These are phyloP conservation scores for Pseudomicrostroma phylloplanum DNA, from an alignment of 1,284 basidiomycete genomes.

Conservation along the genomic window DNA sequence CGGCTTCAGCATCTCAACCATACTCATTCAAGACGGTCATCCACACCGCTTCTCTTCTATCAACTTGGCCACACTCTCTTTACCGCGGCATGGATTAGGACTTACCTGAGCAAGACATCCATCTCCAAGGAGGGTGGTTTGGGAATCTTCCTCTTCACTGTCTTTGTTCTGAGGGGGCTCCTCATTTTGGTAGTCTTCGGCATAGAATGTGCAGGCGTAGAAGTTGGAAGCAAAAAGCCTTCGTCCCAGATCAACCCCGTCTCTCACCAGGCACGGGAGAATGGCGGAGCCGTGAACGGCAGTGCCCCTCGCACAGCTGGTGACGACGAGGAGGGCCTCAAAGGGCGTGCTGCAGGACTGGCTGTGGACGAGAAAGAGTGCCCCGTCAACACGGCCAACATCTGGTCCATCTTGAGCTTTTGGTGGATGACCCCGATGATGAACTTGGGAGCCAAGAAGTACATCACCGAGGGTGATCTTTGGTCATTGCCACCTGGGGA, in stretches of 20 bases:
- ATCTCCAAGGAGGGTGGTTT: constrained; percentile 16
- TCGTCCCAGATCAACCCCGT: neutral
- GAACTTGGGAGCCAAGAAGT: constrained; percentile 50
- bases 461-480: constrained; percentile 51
- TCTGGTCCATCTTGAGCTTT: constrained; percentile 65
- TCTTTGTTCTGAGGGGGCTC: constrained; percentile 28
- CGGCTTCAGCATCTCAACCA: constrained; percentile 60
- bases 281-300: constrained; percentile 1
- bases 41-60: constrained; percentile 70
- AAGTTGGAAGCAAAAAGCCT: constrained; percentile 19
- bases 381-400: constrained; percentile 72
- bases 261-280: constrained; percentile 2
- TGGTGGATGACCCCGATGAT: constrained; percentile 73
- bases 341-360: constrained; percentile 2
- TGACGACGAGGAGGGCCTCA: constrained; percentile 11
- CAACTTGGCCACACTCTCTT: constrained; percentile 67
- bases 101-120: constrained; percentile 23
- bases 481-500: constrained; percentile 57
- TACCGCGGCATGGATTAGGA: constrained; percentile 58
- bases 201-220: constrained; percentile 38
- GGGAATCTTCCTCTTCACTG: constrained; percentile 24
- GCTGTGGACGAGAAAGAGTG: constrained; percentile 55
- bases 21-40: constrained; percentile 68
- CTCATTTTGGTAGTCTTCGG: constrained; percentile 32
- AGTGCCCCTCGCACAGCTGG: neutral